These are phyloP conservation scores for Babesia ovata DNA, from an alignment of 169 alveolate genomes.

Conservation along the genomic window DNA sequence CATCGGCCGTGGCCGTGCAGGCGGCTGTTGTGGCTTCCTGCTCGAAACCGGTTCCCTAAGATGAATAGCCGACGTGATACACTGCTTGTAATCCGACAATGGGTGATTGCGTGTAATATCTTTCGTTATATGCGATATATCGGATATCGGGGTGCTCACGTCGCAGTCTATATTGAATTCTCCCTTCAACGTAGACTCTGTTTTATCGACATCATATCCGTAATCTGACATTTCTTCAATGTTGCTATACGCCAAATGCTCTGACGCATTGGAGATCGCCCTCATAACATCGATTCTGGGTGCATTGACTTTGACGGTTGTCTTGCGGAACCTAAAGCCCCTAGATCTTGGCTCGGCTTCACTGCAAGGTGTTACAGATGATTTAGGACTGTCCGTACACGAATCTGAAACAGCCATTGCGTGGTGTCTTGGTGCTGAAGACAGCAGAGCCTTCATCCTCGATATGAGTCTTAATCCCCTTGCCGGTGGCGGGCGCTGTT, in stretches of 20 bases:
- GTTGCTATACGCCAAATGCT: background rate
- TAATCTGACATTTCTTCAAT: slow-evolving; percentile 5
- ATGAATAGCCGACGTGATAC: slow-evolving; percentile 14
- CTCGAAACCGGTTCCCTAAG: slow-evolving; percentile 3
- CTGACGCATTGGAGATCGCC: slow-evolving; percentile 23
- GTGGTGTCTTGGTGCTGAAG: slow-evolving; percentile 13
- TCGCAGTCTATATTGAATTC: background rate
- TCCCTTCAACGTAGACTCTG: background rate
- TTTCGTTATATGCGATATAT: background rate
- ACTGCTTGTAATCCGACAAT: slow-evolving; percentile 20
- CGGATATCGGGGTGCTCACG: background rate
- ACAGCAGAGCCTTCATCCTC: slow-evolving; percentile 7
- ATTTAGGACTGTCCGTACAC: background rate
- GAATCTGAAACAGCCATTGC: background rate
- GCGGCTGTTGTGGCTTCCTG: background rate
- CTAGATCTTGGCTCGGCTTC: background rate
- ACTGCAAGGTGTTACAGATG: background rate
- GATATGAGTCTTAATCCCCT: background rate
- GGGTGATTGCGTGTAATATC: slow-evolving; percentile 4
- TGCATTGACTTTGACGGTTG: background rate
- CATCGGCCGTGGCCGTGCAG: background rate
- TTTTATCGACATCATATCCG: background rate
- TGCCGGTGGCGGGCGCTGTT: background rate
- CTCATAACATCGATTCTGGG: slow-evolving; percentile 10
- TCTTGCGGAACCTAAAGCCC: slow-evolving; percentile 11